These are phyloP conservation scores for Mortierella sp. DNA, from an alignment of 371 early-diverging fungal genomes.

Conservation along the genomic window DNA sequence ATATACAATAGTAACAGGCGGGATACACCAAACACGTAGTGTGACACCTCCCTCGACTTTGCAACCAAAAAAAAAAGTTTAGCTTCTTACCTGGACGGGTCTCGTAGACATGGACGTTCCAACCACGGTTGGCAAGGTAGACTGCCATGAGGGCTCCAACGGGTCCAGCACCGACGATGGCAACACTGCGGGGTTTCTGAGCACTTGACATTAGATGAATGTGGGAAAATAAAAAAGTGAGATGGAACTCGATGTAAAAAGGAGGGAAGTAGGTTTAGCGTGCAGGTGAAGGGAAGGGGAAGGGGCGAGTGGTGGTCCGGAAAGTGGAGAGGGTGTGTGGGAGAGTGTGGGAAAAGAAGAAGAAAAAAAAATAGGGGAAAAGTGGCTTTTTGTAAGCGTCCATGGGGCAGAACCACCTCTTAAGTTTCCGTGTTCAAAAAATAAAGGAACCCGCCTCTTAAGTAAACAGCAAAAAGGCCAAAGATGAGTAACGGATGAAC, in stretches of 20 bases:
- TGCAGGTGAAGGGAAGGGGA: too few relatives aligned
- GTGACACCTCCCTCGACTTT: neutral
- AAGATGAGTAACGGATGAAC: neutral
- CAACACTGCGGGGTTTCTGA: conserved; percentile 60
- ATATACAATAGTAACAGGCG: neutral
- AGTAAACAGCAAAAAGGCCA: neutral
- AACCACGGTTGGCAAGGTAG: conserved; percentile 93
- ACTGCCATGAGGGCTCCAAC: conserved; percentile 93
- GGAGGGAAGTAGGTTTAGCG: too few relatives aligned
- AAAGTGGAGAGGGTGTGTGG: neutral
- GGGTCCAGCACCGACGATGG: conserved; percentile 93
- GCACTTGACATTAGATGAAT: conserved; percentile 18
- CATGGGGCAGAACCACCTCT: conserved; percentile 23
- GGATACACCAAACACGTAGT: neutral
- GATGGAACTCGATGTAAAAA: neutral
- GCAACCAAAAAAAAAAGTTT: neutral
- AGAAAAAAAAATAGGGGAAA: neutral
- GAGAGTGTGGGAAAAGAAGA: conserved; percentile 1
- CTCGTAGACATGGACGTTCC: conserved; percentile 91
- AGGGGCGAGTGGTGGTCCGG: neutral
- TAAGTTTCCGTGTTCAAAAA: conserved; percentile 17
- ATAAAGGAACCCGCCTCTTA: conserved; percentile 6
- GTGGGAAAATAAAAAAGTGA: neutral
- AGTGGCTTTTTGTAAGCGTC: neutral
- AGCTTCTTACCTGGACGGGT: conserved; percentile 80